A percentile compares a stretch with the other conserved stretches of the same genome.
Conservation (phyloP, 495 filamentous ascomycete genomes). For the Aspergillus sparsus region DNA sequence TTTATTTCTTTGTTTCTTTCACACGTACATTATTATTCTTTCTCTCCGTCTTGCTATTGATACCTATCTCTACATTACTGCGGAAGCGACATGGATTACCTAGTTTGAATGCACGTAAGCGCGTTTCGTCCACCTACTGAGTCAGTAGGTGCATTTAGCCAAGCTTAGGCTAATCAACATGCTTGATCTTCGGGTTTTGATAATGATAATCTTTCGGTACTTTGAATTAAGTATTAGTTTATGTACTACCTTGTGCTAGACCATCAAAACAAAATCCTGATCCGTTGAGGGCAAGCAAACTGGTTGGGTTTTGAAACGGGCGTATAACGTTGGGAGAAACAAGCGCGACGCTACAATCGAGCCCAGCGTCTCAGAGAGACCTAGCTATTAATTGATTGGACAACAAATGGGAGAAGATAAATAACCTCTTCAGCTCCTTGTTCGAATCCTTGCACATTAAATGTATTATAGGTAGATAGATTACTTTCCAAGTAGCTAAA, state of each 20-base stretch:
- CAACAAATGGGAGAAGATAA: not conserved
- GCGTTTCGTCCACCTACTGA: conserved; percentile 14
- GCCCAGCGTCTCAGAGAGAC: not conserved
- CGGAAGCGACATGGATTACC: not conserved
- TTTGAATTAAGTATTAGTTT: not conserved
- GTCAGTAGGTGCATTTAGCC: not conserved
- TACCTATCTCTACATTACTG: conserved; percentile 1
- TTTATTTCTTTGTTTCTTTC: not conserved
- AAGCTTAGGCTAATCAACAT: not conserved
- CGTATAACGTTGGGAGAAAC: not conserved
- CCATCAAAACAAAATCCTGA: not conserved
- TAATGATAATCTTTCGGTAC: conserved; percentile 7
- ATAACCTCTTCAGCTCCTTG: too few species aligned
- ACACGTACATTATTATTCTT: not conserved
- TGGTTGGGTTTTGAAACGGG: not conserved
- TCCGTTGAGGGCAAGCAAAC: not conserved
- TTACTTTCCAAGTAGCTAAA: too few species aligned
- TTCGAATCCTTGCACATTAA: too few species aligned
- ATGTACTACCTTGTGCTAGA: not conserved
- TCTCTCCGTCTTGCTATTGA: not conserved
- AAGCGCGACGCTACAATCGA: not conserved
- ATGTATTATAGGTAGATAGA: too few species aligned
- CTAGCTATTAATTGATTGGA: not conserved
- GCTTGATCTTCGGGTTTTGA: conserved; percentile 10
- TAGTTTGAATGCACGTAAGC: conserved; percentile 7